A percentile compares a stretch with the other conserved stretches of the same genome.
phyloP scores from a whole-genome alignment of 192 early-diverging fungal genomes.

The Dissophora globulifera region DNA sequence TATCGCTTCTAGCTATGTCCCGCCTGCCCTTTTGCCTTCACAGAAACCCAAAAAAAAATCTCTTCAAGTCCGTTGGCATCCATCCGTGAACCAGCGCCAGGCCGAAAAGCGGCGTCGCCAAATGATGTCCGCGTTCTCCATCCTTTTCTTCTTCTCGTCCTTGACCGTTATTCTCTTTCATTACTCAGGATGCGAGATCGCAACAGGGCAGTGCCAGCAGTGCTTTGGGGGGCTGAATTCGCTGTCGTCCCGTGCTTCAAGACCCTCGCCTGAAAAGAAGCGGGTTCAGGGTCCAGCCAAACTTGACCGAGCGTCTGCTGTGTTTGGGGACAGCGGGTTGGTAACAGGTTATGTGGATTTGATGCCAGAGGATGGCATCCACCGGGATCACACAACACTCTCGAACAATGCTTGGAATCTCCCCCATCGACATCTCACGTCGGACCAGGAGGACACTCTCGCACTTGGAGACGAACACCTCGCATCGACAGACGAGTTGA shows the following conservation, averaged over 20 bases:
- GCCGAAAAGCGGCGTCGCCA: constrained; percentile 30
- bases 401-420: too few species aligned
- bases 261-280: not conserved
- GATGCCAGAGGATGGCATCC: too few species aligned
- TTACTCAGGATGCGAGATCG: constrained; percentile 36
- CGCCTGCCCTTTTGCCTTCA: not conserved
- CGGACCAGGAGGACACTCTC: too few species aligned
- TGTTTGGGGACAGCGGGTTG: constrained; percentile 14
- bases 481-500: not conserved
- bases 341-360: not conserved
- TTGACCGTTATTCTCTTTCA: constrained; percentile 26
- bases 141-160: constrained; percentile 35
- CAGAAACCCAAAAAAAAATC: constrained; percentile 8
- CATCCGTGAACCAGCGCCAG: constrained; percentile 41
- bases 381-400: too few species aligned
- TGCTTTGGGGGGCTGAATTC: not conserved
- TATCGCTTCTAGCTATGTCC: not conserved
- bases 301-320: not conserved
- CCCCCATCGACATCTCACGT: too few species aligned
- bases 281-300: not conserved
- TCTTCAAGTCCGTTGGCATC: constrained; percentile 47
- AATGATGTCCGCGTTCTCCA: constrained; percentile 2
- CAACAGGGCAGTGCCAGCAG: constrained; percentile 32
- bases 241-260: not conserved
- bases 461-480: too few species aligned